Conservation (phyloP, 805 yeast genomes). For the Jamesozyma gamospora region DNA sequence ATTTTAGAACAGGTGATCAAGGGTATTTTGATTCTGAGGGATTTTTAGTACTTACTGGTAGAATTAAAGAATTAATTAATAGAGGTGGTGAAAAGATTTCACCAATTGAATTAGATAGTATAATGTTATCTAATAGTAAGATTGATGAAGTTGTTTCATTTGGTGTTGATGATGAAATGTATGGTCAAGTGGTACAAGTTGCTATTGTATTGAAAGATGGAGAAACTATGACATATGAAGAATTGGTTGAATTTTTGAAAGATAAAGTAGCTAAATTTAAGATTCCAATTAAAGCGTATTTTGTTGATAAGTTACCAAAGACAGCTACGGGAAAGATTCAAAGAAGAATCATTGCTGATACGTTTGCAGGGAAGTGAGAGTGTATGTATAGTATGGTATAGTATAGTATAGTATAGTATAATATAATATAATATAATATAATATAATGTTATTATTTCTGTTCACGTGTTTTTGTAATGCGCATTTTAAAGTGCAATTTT, state of each 20-base stretch:
- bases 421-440: background rate
- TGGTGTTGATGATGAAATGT: slow-evolving; percentile 56
- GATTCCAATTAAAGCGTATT: slow-evolving; percentile 47
- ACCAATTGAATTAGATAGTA: slow-evolving; percentile 60
- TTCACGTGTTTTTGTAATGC: background rate
- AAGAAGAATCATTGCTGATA: slow-evolving; percentile 50
- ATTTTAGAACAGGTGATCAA: slow-evolving; percentile 74
- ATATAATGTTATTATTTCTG: background rate
- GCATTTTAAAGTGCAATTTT: background rate
- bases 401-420: no score
- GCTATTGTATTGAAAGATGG: slow-evolving; percentile 50
- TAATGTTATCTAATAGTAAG: slow-evolving; percentile 49
- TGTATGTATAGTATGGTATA: slow-evolving; percentile 11
- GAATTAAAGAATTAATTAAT: slow-evolving; percentile 64
- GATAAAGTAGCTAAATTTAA: slow-evolving; percentile 46
- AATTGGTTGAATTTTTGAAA: slow-evolving; percentile 37
- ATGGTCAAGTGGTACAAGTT: slow-evolving; percentile 64
- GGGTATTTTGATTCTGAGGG: slow-evolving; percentile 53
- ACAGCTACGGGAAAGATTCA: slow-evolving; percentile 74
- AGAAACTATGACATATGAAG: slow-evolving; percentile 31
- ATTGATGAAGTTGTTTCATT: slow-evolving; percentile 63
- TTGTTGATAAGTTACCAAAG: slow-evolving; percentile 57
- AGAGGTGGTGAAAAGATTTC: slow-evolving; percentile 74
- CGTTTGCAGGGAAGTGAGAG: slow-evolving; percentile 28
- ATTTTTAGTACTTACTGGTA: slow-evolving; percentile 52